Base-by-base conservation (phyloP, 306 rosid species). In the Echinosophora koreensis region DNA sequence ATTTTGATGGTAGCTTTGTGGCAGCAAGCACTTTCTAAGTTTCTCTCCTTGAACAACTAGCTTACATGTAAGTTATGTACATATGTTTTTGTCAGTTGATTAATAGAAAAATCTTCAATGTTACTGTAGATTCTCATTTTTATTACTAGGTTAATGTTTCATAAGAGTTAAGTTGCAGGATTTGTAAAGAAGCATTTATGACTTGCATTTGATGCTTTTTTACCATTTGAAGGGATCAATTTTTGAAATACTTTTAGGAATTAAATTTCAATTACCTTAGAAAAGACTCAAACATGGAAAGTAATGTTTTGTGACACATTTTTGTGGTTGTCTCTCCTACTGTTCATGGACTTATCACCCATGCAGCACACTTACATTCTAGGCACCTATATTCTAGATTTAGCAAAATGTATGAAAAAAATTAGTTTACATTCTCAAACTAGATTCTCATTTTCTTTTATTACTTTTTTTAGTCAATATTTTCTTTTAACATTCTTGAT, bases 1-100 rank as follows among this genome's bases (percentile, higher is more conserved):
- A 49, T 79, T 69, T 76, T 75, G 47, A 65, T 5, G 69, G 41
- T 69, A 37, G 47, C 73, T 77, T 35, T 54, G 17, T 73, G 77
- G 46, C 71, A 74, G 78, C 70, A 52, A 46, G 38, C 54, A 39
- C 47, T 80, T 22, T 22, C 22, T 22, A 22, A 22, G 14, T 66
- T 41, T 49, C 68, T 77, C 6, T 77, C 6, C 64, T 54, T 68
- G 50, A 77, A 74, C 57, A 38, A 12, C 75, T 50, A 51, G 71
- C 42, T n/a, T 61, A 67, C 2, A 30, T 30, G 32, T 30, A 30
- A 30, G 32, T 30, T 38, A 55, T 68, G n/a, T 69, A 27, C 72
- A 55, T 59, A 15, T 80, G 65, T 59, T n/a, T 8, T 66, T 27
- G 14, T 77, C 15, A 32, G 50, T 27, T 59, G 39, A 74, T 52